Conservation (phyloP, 257 asterid genomes). For the Solanum tarijense region DNA sequence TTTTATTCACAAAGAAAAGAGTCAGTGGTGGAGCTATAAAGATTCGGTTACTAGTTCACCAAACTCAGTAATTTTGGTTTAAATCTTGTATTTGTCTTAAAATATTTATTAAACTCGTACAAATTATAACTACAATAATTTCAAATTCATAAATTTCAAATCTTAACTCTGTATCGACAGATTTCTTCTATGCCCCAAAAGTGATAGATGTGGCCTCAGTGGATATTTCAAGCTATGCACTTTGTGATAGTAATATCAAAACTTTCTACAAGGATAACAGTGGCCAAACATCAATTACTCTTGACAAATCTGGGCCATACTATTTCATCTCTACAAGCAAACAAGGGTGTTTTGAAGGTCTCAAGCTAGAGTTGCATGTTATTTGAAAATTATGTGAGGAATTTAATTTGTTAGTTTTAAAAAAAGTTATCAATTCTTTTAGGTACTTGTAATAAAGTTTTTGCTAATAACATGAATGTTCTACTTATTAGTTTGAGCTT, state of each 20-base stretch:
- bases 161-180: neutral
- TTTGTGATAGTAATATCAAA: neutral
- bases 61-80: neutral
- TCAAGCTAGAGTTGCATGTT: neutral
- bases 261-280: neutral
- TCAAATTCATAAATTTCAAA: neutral
- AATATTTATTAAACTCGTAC: neutral
- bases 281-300: neutral
- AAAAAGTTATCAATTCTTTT: neutral
- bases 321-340: neutral
- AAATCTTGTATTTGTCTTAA: neutral
- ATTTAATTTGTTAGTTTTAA: neutral
- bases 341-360: neutral
- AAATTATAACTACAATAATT: neutral
- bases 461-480: neutral
- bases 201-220: neutral
- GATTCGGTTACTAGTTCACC: neutral
- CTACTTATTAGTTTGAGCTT: neutral
- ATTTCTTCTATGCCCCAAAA: neutral
- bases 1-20: neutral
- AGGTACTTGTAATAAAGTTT: neutral
- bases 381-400: neutral
- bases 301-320: neutral
- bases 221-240: slow-evolving; percentile 1
- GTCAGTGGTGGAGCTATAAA: neutral